Base-by-base conservation (phyloP, 352 stramenopile species). In the Thalassiosira exigua region DNA sequence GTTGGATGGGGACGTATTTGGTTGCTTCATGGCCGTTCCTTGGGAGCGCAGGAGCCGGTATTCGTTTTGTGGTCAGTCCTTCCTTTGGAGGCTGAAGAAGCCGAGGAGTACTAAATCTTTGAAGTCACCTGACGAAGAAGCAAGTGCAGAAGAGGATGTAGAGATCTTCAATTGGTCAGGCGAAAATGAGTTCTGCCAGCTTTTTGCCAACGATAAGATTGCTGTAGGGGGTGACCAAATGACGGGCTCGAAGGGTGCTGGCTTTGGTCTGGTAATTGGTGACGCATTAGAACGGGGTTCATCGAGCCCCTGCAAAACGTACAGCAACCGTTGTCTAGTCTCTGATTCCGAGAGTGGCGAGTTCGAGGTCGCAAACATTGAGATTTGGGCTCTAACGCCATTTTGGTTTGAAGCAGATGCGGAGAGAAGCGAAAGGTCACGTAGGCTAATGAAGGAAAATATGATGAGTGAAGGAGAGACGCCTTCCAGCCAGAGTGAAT, bases 1-100 rank as follows among this genome's bases (percentile, higher is more conserved):
- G 12, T 70, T 87, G 1, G 81, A 90, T 36, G 88, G 88, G 7
- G 81, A 93, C 75, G 88, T 93, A 9, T 93, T 93, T 84, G 88
- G 88, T 27, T 75, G 21, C 21, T 93, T 93, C 48, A 92, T 83
- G 9, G 76, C 65, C 14, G 65, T 84, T 39, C 54, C 79, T 5
- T 93, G 88, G 88, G 71, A 84, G 5, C 89, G 83, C 48, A 89
- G 82, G 71, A 84, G 75, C 75, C 87, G 85, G 29, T 93, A 89
- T 44, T 93, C 85, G 75, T 85, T 85, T 4, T 86, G 48, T 14
- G 84, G 84, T 1, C 84, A 93, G 54, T 84, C 68, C 2, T 93
- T 93, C 68, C 56, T 93, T 3, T 93, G 88, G 88, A 64, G 74
- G 26, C 92, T 93, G 88, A 61, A 70, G 52, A 33, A 65, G 21